Conservation (phyloP, 2,329 filamentous ascomycete species). For the Ophiostoma sp. region DNA sequence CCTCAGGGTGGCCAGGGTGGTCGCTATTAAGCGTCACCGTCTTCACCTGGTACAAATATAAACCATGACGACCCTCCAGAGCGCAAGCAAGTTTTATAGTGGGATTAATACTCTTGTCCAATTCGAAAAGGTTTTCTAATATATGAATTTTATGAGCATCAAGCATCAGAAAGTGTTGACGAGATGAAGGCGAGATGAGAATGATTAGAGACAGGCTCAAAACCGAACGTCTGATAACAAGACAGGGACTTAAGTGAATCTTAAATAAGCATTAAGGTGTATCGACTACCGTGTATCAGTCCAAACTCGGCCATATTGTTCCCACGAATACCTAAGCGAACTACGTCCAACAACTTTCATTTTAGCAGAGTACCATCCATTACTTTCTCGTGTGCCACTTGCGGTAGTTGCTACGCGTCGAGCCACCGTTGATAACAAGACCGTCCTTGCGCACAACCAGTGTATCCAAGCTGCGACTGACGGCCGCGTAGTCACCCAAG, state of each 20-base stretch:
- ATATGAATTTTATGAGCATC: no score
- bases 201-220: no score
- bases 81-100: not conserved
- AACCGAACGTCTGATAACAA: no score
- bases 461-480: conserved; percentile 38
- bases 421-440: conserved; percentile 41
- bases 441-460: conserved; percentile 38
- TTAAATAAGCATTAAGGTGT: no score
- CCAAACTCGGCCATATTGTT: no score
- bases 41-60: not conserved
- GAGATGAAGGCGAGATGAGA: no score
- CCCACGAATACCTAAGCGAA: no score
- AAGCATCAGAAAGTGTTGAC: no score
- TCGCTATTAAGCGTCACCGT: not conserved
- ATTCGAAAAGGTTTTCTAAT: not conserved
- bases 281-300: no score
- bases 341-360: no score
- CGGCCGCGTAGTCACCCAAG: conserved; percentile 27
- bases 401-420: conserved; percentile 21
- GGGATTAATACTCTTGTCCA: not conserved
- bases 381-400: conserved; percentile 21
- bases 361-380: not conserved
- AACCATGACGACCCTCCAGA: not conserved
- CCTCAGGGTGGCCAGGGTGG: conserved; percentile 7
- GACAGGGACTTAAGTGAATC: no score